Evolutionary conservation across 106 monocot genomes (phyloP).

Genomic region (Dioscorea dumetorum): DNA sequence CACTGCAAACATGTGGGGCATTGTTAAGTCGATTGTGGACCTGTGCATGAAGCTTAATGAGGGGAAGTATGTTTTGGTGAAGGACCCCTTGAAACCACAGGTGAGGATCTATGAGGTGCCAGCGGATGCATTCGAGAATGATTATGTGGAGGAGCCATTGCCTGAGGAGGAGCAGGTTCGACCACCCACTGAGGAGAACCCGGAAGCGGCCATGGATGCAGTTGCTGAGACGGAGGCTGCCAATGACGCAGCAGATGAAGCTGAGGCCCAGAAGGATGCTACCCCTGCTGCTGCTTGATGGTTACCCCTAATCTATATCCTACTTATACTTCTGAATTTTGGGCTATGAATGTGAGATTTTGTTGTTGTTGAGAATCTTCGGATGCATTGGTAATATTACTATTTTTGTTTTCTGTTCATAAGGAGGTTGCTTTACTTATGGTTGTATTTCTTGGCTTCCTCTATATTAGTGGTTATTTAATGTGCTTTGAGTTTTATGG

Average conservation of each 20-base stretch:
- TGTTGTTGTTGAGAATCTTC: neutral
- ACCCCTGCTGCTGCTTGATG: slow-evolving; percentile 19
- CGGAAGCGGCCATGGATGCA: slow-evolving; percentile 15
- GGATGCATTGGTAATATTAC: no score
- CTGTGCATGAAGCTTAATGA: slow-evolving; percentile 92
- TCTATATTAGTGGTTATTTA: no score
- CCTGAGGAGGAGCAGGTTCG: slow-evolving; percentile 96
- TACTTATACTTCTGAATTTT: neutral
- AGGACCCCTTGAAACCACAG: slow-evolving; percentile 92
- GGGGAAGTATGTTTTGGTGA: slow-evolving; percentile 97
- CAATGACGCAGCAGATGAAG: slow-evolving; percentile 11
- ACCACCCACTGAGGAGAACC: slow-evolving; percentile 44
- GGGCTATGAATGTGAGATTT: slow-evolving; percentile 22
- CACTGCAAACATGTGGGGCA: slow-evolving; percentile 94
- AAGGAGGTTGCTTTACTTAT: no score
- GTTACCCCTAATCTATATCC: neutral
- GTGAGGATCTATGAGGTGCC: slow-evolving; percentile 97
- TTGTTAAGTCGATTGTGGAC: slow-evolving; percentile 93
- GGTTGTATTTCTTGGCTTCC: no score
- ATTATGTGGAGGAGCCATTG: slow-evolving; percentile 94
- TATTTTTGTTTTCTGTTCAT: no score
- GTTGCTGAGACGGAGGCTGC: slow-evolving; percentile 36
- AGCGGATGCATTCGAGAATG: slow-evolving; percentile 90
- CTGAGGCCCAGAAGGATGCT: slow-evolving; percentile 24
- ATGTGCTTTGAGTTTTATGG: no score